A percentile compares a stretch with the other conserved stretches of the same genome.
Conservation (phyloP, 2,329 filamentous ascomycete species). For the Aspergillus caelatus region DNA sequence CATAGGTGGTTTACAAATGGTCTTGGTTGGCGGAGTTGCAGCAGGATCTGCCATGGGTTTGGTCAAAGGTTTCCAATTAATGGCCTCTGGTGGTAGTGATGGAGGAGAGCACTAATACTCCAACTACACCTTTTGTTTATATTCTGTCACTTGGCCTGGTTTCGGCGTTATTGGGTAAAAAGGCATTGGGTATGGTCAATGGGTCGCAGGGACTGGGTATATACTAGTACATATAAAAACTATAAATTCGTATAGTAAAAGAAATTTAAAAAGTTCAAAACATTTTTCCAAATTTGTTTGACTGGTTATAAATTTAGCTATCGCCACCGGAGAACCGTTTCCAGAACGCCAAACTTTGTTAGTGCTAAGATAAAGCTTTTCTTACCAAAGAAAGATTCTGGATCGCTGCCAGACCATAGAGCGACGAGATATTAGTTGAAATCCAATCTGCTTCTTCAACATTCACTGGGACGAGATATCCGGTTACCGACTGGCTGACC, state of each 20-base stretch:
- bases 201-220: not conserved
- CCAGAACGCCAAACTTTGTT: not conserved
- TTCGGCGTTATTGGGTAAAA: not conserved
- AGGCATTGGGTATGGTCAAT: not conserved
- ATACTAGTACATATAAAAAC: not conserved
- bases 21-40: slow-evolving; percentile 43
- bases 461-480: slow-evolving; percentile 49
- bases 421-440: slow-evolving; percentile 58
- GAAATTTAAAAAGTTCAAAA: not conserved
- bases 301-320: not conserved
- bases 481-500: slow-evolving; percentile 34
- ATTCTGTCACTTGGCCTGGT: not conserved
- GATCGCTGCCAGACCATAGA: slow-evolving; percentile 62
- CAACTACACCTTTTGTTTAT: not conserved
- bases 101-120: slow-evolving; percentile 3
- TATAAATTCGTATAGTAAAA: not conserved
- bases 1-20: slow-evolving; percentile 43
- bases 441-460: slow-evolving; percentile 62
- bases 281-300: not conserved
- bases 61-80: slow-evolving; percentile 41
- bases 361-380: not conserved
- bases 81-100: slow-evolving; percentile 23
- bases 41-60: slow-evolving; percentile 45
- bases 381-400: slow-evolving; percentile 47
- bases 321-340: not conserved